Evolutionary conservation across 371 early-diverging fungal species (phyloP), one percentile per base, ranked within the genome.

Genomic region (Agmasoma carcini): DNA sequence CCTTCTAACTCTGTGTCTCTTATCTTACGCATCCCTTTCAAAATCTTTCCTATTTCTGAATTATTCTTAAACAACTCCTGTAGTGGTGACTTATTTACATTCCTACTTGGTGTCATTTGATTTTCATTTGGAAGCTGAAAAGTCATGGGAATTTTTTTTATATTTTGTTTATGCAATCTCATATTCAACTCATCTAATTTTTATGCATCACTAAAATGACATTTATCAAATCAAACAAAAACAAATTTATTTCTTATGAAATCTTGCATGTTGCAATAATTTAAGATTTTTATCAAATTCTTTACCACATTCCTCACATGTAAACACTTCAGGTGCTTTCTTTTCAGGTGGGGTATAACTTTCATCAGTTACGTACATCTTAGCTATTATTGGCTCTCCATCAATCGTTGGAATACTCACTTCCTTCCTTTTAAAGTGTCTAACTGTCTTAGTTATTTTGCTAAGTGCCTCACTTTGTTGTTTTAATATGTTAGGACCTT

Each of bases 221-320:
- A n/a, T n/a, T n/a, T n/a, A n/a, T n/a, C n/a, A n/a, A n/a, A n/a
- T n/a, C n/a, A n/a, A n/a, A n/a, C 44, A 44, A 7, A 44, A 14
- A 44, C 6, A 14, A 44, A 7, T 26, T 15, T 44, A 44, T 30
- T 33, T 39, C 15, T 44, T 55, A 36, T 64, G 65, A 34, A 47
- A 64, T 14, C 47, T 51, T 25, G 51, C 47, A 34, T 64, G 65
- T 17, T 58, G 41, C 33, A 58, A 27, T 17, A 64, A 11, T 45
- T 56, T 64, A 17, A 41, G 65, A 11, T 38, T 40, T 30, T 64
- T 53, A 43, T 64, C 56, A 54, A 58, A 64, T 55, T 41, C 52
- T 38, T 64, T 64, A 25, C 38, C 40, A 33, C 65, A 64, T 2
- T 58, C 57, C 26, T 57, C 52, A 40, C 65, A 64, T 30, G 31